Conservation (phyloP, 306 rosid species). For the Medicago arabica region DNA sequence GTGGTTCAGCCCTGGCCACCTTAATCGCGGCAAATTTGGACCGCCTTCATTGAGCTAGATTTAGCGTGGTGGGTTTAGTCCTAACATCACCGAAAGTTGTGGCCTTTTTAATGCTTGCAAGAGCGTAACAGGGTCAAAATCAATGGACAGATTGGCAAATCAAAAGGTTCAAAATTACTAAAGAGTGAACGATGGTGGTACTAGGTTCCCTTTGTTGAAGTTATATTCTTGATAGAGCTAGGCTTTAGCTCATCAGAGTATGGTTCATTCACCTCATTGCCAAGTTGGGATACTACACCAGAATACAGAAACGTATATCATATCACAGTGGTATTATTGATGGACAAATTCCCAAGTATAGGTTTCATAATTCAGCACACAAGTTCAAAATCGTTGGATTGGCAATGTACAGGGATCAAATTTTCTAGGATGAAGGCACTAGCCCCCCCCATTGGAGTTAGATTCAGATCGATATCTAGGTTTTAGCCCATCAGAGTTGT, state of each 20-base stretch:
- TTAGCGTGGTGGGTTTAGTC: not conserved
- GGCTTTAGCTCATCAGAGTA: not conserved
- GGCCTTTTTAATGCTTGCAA: not conserved
- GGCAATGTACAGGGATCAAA: not conserved
- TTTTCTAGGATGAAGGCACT: not conserved
- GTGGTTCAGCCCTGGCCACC: not conserved
- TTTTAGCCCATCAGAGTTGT: not conserved
- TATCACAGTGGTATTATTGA: not conserved
- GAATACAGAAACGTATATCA: not conserved
- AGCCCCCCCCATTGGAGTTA: not conserved
- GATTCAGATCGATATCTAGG: not conserved
- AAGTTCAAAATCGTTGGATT: not conserved
- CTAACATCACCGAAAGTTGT: not conserved
- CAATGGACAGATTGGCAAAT: not conserved
- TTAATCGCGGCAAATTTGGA: not conserved
- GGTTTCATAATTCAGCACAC: not conserved
- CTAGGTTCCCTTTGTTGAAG: not conserved
- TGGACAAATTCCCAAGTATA: not conserved
- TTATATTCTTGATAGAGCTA: not conserved
- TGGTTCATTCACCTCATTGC: not conserved
- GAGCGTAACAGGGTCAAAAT: not conserved
- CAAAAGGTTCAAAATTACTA: conserved; percentile 1
- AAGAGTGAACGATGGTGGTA: not conserved
- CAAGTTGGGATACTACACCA: not conserved
- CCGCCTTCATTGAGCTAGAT: not conserved